These are phyloP conservation scores for Aspergillus floridensis DNA, from an alignment of 2,329 filamentous ascomycete genomes.

Conservation along the genomic window DNA sequence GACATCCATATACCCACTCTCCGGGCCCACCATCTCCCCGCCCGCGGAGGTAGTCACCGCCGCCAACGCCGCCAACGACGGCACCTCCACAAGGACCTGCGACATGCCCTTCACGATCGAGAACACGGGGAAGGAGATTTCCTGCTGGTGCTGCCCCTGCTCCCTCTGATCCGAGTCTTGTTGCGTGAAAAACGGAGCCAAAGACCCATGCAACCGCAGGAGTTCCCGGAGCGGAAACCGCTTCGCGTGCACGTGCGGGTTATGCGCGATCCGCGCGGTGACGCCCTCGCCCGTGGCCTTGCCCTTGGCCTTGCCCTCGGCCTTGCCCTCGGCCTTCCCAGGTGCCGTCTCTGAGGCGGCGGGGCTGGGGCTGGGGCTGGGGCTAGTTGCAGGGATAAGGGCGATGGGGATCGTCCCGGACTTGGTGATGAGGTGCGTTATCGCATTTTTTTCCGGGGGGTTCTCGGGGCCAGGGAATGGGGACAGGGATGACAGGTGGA, in stretches of 20 bases:
- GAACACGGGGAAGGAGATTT: slow-evolving; percentile 29
- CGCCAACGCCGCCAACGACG: slow-evolving; percentile 58
- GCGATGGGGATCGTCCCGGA: slow-evolving; percentile 56
- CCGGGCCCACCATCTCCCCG: slow-evolving; percentile 18
- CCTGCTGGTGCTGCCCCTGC: background rate
- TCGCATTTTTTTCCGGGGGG: background rate
- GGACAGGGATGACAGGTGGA: slow-evolving; percentile 19
- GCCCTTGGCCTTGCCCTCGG: too few species aligned
- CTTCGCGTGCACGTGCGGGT: slow-evolving; percentile 35
- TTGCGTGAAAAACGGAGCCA: slow-evolving; percentile 18
- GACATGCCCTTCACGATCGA: slow-evolving; percentile 44
- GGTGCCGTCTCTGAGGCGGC: too few species aligned
- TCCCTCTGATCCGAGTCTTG: too few species aligned
- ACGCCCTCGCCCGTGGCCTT: background rate
- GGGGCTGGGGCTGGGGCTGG: background rate
- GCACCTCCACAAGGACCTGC: slow-evolving; percentile 65
- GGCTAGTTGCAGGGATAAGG: background rate
- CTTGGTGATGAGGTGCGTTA: slow-evolving; percentile 51
- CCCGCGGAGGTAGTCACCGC: slow-evolving; percentile 25
- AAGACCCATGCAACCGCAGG: slow-evolving; percentile 26
- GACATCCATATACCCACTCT: slow-evolving; percentile 27
- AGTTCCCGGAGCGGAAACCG: slow-evolving; percentile 25
- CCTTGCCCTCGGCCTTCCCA: background rate
- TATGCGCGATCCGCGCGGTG: slow-evolving; percentile 35
- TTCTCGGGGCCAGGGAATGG: background rate